A percentile compares a stretch with the other conserved stretches of the same genome.
phyloP scores from a whole-genome alignment of 2,329 filamentous ascomycete genomes.

The Keithomyces neogunnii region DNA sequence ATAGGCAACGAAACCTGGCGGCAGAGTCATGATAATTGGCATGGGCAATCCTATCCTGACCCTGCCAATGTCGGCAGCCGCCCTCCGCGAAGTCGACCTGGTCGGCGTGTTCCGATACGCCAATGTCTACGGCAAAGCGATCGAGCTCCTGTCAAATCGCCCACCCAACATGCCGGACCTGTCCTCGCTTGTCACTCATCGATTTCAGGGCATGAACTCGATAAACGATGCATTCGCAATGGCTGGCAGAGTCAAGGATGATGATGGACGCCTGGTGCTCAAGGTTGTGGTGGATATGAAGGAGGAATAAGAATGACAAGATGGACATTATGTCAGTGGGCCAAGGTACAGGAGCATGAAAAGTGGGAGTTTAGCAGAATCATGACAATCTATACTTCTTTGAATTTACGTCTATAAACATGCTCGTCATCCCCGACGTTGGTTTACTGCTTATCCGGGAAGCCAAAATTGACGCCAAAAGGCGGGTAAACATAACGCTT shows the following conservation, averaged over 20 bases:
- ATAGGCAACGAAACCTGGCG: slow-evolving; percentile 54
- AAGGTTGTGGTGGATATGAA: slow-evolving; percentile 59
- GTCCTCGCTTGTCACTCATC: slow-evolving; percentile 61
- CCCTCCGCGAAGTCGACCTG: slow-evolving; percentile 63
- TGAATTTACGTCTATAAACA: neutral
- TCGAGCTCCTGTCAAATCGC: slow-evolving; percentile 40
- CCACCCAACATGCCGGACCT: slow-evolving; percentile 52
- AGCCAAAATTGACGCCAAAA: slow-evolving; percentile 61
- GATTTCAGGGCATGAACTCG: slow-evolving; percentile 53
- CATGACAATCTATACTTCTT: neutral
- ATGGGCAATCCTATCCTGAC: slow-evolving; percentile 67
- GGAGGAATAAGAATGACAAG: slow-evolving; percentile 2
- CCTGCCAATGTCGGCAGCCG: slow-evolving; percentile 58
- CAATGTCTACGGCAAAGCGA: slow-evolving; percentile 59
- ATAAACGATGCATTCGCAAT: slow-evolving; percentile 64
- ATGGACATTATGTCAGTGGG: neutral
- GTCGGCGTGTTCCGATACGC: slow-evolving; percentile 64
- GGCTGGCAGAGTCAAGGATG: slow-evolving; percentile 63
- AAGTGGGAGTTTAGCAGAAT: neutral
- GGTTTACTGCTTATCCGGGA: slow-evolving; percentile 52
- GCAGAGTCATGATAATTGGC: slow-evolving; percentile 61
- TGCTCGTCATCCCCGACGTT: neutral
- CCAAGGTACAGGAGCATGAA: neutral
- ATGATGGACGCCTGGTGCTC: slow-evolving; percentile 59
- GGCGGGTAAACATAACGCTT: slow-evolving; percentile 60